phyloP scores from a whole-genome alignment of 371 early-diverging fungal species.

The Lichtheimia corymbifera region DNA sequence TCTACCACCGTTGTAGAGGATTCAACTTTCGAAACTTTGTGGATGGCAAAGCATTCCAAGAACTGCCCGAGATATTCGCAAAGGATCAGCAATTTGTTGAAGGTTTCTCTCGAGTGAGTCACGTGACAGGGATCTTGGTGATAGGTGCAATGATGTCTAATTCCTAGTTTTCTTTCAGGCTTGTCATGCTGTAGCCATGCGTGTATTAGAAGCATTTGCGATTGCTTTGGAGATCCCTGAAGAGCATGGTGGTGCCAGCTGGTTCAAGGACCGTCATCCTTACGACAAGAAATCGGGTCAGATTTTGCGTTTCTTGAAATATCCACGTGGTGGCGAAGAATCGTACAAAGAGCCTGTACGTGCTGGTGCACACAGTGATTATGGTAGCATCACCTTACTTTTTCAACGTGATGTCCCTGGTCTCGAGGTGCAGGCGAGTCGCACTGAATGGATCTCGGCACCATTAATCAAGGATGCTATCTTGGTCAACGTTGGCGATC shows the following conservation, averaged over 20 bases:
- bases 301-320: slow-evolving; percentile 61
- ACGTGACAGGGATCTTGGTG: background rate
- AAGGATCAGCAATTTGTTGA: slow-evolving; percentile 26
- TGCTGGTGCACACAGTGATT: slow-evolving; percentile 70
- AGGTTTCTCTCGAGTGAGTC: slow-evolving; percentile 40
- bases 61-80: slow-evolving; percentile 40
- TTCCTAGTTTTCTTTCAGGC: slow-evolving; percentile 33
- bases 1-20: slow-evolving; percentile 53
- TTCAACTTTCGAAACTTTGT: slow-evolving; percentile 59
- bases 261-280: slow-evolving; percentile 52
- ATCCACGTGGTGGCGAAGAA: slow-evolving; percentile 52
- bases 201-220: slow-evolving; percentile 60
- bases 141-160: background rate
- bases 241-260: slow-evolving; percentile 54
- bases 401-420: slow-evolving; percentile 75
- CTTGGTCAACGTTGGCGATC: slow-evolving; percentile 74
- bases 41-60: slow-evolving; percentile 39
- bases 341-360: slow-evolving; percentile 45
- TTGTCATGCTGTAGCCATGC: slow-evolving; percentile 48
- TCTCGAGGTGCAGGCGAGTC: slow-evolving; percentile 60
- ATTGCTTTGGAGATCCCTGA: slow-evolving; percentile 63
- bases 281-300: slow-evolving; percentile 51
- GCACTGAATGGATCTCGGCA: slow-evolving; percentile 63
- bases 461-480: slow-evolving; percentile 61
- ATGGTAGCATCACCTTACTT: slow-evolving; percentile 72